phyloP scores from a whole-genome alignment of 1,139 yeast genomes.

The Eremothecium sinecaudum region DNA sequence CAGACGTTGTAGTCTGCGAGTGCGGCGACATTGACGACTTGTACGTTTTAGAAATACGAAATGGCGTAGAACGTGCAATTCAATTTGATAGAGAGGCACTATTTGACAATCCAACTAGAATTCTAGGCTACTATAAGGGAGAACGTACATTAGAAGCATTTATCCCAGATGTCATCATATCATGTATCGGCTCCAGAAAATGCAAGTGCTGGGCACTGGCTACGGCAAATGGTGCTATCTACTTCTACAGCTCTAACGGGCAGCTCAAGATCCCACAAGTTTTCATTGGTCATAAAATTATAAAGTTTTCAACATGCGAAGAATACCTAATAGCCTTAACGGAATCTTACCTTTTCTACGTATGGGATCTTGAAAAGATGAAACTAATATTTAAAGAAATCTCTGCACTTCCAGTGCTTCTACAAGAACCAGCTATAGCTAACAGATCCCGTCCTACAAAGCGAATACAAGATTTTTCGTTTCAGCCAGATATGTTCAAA shows the following conservation, averaged over 20 bases:
- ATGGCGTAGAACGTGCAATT: conserved; percentile 33
- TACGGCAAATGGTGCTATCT: conserved; percentile 27
- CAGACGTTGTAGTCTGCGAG: conserved; percentile 26
- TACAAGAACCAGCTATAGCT: conserved; percentile 21
- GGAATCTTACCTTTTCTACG: conserved; percentile 27
- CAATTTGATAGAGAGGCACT: conserved; percentile 28
- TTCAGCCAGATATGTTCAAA: background rate
- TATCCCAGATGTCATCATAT: conserved; percentile 41
- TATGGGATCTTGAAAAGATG: conserved; percentile 22
- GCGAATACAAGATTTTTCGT: conserved; percentile 1
- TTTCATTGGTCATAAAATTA: conserved; percentile 26
- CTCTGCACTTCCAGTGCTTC: conserved; percentile 25
- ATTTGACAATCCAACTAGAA: conserved; percentile 41
- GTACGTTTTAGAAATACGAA: conserved; percentile 37
- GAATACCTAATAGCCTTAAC: conserved; percentile 21
- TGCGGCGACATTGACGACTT: conserved; percentile 22
- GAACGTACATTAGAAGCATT: conserved; percentile 39
- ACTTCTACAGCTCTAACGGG: conserved; percentile 21
- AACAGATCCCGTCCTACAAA: conserved; percentile 20
- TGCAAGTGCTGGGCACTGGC: conserved; percentile 28
- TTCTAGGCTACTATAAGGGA: conserved; percentile 37
- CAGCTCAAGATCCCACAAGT: conserved; percentile 22
- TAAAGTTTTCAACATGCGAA: conserved; percentile 19
- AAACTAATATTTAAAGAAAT: conserved; percentile 20
- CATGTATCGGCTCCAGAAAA: conserved; percentile 26